Base-by-base conservation (phyloP, 1,139 yeast genomes). In the Lodderomyces elongisporus region DNA sequence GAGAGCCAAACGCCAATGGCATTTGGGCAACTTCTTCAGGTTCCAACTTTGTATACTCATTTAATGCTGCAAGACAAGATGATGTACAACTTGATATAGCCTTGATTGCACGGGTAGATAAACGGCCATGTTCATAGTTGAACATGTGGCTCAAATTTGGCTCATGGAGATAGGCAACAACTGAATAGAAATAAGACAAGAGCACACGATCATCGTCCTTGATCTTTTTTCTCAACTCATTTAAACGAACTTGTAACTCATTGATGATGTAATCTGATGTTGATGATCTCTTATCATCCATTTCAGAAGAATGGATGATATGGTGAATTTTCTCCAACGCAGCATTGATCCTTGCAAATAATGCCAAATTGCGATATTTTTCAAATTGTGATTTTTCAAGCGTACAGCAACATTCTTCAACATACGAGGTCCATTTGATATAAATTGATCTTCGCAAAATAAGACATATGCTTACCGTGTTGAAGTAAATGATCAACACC, bases 131-230 rank as follows among this genome's bases (percentile, higher is more conserved):
- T 10, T 31, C 29, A 13, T 20, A 24, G 30, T 45, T 28, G 18
- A 48, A 54, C 24, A 52, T 55, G 35, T 54, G 61, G 39, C 64
- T 70, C 35, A 73, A 50, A 25, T 62, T 66, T 4, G 77, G 77
- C 49, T 80, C 93, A 52, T 82, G 83, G 14, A 85, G 58, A 49
- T 77, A 82, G 0, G 91, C 89, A 45, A 82, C 85, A 10, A 83
- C 78, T 0, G 91, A 73, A 44, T 73, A 74, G 44, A 66, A 72
- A 52, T 70, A 79, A 0, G 81, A 66, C 48, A 70, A 51, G 25
- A 67, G 50, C 7, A 66, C 58, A 41, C 66, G 65, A 35, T 72
- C 65, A 21, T 60, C 56, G 4, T 54, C 46, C 3, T 58, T 51
- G 16, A 79, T 66, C 30, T 55, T 54, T 14, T 41, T 39, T 39